Evolutionary conservation across 768 basidiomycete species (phyloP).

Genomic region (Cystobasidium tubakii): DNA sequence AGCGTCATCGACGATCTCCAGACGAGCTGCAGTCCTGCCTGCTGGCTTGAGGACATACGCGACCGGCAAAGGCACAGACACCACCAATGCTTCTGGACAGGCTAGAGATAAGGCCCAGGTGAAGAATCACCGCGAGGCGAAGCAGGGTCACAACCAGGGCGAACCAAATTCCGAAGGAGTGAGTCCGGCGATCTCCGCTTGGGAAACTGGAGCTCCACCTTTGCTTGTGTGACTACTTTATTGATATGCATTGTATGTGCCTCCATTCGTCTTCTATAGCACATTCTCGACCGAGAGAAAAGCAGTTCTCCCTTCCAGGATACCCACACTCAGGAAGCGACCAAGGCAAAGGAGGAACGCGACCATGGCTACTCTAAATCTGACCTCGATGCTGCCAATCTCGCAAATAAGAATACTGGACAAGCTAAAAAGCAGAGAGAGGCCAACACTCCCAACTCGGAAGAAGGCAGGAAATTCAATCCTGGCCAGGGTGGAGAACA

Average conservation of each 20-base stretch:
- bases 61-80: slow-evolving; percentile 19
- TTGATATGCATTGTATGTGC: neutral
- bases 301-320: slow-evolving; percentile 9
- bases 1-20: slow-evolving; percentile 16
- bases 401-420: slow-evolving; percentile 8
- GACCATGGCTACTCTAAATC: slow-evolving; percentile 6
- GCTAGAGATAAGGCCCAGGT: neutral
- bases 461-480: neutral
- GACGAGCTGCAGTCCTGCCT: neutral
- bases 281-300: slow-evolving; percentile 2
- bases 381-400: slow-evolving; percentile 19
- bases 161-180: slow-evolving; percentile 7
- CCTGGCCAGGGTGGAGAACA: slow-evolving; percentile 28
- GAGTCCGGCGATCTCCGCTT: neutral
- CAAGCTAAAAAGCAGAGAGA: slow-evolving; percentile 5
- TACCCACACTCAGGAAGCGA: slow-evolving; percentile 15
- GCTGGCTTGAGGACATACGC: neutral
- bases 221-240: neutral
- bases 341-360: neutral
- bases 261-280: neutral
- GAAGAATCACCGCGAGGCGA: slow-evolving; percentile 10
- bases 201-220: neutral
- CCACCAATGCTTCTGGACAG: slow-evolving; percentile 12
- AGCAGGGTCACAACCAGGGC: neutral
- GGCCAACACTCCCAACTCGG: neutral